These are phyloP conservation scores for Chlamydomonas sphaeroides DNA, from an alignment of 139 green algal genomes.

Conservation along the genomic window DNA sequence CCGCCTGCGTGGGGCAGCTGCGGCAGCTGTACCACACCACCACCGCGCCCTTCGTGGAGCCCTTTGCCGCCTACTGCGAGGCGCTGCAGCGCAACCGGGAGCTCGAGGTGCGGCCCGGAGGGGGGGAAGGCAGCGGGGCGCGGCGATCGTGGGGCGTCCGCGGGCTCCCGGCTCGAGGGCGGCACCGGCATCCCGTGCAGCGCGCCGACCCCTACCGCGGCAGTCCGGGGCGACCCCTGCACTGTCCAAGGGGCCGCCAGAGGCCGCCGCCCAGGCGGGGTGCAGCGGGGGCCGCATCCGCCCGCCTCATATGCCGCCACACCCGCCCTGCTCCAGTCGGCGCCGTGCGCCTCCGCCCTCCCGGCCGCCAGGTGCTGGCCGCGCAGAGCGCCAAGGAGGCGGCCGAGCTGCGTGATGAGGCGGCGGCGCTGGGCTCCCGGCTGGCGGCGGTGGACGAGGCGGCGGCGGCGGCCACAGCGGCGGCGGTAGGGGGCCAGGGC, in stretches of 20 bases:
- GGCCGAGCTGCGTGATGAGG: conserved; percentile 77
- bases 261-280: too few species aligned
- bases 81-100: conserved; percentile 57
- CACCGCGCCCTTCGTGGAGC: conserved; percentile 46
- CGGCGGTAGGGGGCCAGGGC: background rate
- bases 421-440: conserved; percentile 38
- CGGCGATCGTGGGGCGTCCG: too few species aligned
- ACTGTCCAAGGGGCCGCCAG: too few species aligned
- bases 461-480: conserved; percentile 9
- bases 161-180: too few species aligned
- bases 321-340: background rate
- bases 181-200: too few species aligned
- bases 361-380: conserved; percentile 62
- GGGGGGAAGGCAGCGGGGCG: background rate
- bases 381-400: conserved; percentile 81
- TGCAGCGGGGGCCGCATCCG: too few species aligned
- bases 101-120: conserved; percentile 49
- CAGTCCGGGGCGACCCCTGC: too few species aligned
- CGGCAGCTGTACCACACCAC: conserved; percentile 27
- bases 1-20: conserved; percentile 38
- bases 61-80: conserved; percentile 61
- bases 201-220: too few species aligned
- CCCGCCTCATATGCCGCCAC: too few species aligned
- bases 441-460: conserved; percentile 37
- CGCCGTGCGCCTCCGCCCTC: too few species aligned